Evolutionary conservation across 345 rosid genomes (phyloP), one percentile per base, ranked within the genome.

Genomic region (Aethionema arabicum): DNA sequence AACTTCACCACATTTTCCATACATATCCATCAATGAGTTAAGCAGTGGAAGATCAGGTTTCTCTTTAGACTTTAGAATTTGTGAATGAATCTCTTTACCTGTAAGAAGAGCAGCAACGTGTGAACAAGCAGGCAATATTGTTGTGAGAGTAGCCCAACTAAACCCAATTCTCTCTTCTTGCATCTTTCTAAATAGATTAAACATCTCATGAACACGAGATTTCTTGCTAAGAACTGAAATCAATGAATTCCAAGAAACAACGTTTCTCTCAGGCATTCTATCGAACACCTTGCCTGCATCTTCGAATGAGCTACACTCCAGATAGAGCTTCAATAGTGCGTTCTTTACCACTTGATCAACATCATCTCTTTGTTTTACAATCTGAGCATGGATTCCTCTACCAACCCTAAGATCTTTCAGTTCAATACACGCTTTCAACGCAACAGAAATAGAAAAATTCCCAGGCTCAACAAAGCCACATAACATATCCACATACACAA

Each of bases 11-110:
- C 84, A 76, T 41, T 66, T 65, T 31, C 77, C 64, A 52, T 82
- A 86, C 72, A 83, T 70, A 66, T 84, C 87, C 32, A 82, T 68
- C 66, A 83, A 30, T 10, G 90, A 82, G 67, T 74, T 74, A 8
- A 74, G 64, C 65, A 75, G 56, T 0, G 68, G 58, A 40, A 72
- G 68, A 72, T 78, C 79, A 35, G 79, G 63, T 40, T 40, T 66
- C 50, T 52, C 78, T 8, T 11, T 14, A 0, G 82, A 53, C 21
- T 78, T 78, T 21, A 78, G 6, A 46, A 75, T 67, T 68, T 75
- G 76, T 0, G 63, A 68, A 63, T 78, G 82, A 38, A 78, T 65
- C 59, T 78, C 82, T 50, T 75, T 78, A 48, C 82, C 79, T 0
- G 63, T 52, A 10, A 33, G 36, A 51, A 75, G 75, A 5, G 63